These are phyloP conservation scores for Diversispora eburnea DNA, from an alignment of 192 early-diverging fungal genomes.

Conservation along the genomic window DNA sequence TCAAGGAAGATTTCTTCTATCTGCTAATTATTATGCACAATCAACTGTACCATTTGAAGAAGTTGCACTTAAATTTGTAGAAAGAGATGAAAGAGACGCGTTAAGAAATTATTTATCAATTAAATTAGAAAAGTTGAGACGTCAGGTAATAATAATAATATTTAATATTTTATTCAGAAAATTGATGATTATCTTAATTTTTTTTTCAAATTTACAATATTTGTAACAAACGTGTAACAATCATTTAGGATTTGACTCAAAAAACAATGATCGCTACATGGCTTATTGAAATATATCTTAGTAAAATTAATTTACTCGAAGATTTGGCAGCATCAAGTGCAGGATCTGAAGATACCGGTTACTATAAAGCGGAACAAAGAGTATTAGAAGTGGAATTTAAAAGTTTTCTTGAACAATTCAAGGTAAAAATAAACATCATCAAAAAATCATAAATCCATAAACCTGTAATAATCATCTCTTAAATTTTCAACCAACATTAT, in stretches of 20 bases:
- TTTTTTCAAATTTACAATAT: not conserved
- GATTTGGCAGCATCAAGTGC: conserved; percentile 42
- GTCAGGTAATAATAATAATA: conserved; percentile 44
- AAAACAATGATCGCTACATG: conserved; percentile 77
- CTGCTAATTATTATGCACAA: conserved; percentile 87
- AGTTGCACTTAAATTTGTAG: conserved; percentile 81
- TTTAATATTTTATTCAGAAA: not conserved
- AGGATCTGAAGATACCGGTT: conserved; percentile 40
- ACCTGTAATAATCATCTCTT: too few relatives aligned
- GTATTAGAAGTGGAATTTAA: conserved; percentile 68
- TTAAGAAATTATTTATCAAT: conserved; percentile 74
- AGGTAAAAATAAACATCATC: conserved; percentile 36
- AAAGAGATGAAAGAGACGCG: conserved; percentile 65
- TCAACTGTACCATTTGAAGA: conserved; percentile 83
- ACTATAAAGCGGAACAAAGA: conserved; percentile 56
- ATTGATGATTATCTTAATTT: conserved; percentile 19
- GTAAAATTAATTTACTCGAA: conserved; percentile 69
- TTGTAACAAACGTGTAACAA: conserved; percentile 10
- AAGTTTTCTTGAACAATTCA: conserved; percentile 66
- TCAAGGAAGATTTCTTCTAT: conserved; percentile 63
- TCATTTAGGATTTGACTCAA: conserved; percentile 70
- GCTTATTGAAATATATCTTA: conserved; percentile 86
- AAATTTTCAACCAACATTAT: conserved; percentile 25
- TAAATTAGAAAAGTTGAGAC: conserved; percentile 67
- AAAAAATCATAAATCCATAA: too few relatives aligned